Evolutionary conservation across 2,329 filamentous ascomycete species (phyloP).

Genomic region (Tricladium varicosporioides): DNA sequence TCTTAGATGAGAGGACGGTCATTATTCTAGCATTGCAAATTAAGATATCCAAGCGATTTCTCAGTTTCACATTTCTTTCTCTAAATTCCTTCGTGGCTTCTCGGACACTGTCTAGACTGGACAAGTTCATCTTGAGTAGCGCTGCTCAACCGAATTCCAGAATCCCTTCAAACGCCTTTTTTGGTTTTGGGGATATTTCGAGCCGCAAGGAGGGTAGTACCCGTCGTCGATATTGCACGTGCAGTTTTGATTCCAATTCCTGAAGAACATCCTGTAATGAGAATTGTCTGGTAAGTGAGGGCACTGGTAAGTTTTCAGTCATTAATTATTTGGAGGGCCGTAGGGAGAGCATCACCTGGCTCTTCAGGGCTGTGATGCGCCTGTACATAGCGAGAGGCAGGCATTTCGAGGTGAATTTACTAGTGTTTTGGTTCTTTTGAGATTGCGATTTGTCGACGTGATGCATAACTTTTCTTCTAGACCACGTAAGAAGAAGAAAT

Average conservation of each 20-base stretch:
- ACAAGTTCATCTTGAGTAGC: conserved; percentile 36
- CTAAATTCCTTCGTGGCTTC: conserved; percentile 30
- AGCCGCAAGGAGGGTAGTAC: conserved; percentile 35
- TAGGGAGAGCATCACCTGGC: conserved; percentile 13
- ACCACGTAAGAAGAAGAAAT: no score
- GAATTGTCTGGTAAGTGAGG: conserved; percentile 39
- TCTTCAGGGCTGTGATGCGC: conserved; percentile 1
- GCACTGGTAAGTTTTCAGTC: conserved; percentile 29
- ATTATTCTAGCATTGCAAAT: conserved; percentile 29
- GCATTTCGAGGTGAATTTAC: no score
- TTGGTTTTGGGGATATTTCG: conserved; percentile 35
- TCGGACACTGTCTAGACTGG: conserved; percentile 34
- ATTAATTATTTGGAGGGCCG: conserved; percentile 34
- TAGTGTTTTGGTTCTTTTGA: no score
- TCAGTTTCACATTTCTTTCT: conserved; percentile 26
- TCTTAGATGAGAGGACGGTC: conserved; percentile 27
- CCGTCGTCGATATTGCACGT: conserved; percentile 34
- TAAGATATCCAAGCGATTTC: conserved; percentile 29
- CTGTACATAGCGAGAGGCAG: background rate
- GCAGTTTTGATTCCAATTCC: conserved; percentile 40
- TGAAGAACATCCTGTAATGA: conserved; percentile 39
- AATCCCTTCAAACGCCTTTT: conserved; percentile 36
- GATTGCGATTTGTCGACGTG: no score
- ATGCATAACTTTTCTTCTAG: no score
- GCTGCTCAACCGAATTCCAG: conserved; percentile 35